Conservation (phyloP, 2,329 filamentous ascomycete genomes). For the Stenocarpella maydis region DNA sequence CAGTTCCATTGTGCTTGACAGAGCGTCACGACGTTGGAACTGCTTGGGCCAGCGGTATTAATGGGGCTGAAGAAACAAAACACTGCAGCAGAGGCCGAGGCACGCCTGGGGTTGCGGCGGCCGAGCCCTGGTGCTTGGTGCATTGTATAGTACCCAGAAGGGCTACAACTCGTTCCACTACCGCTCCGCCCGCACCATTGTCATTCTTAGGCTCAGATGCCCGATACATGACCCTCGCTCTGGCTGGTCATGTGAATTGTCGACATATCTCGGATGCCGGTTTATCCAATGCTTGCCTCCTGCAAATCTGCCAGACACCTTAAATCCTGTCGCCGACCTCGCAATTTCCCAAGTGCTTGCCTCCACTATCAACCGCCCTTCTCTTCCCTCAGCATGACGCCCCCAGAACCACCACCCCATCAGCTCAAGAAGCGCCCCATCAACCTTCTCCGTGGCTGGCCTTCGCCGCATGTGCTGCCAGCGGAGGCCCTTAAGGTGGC, state of each 20-base stretch:
- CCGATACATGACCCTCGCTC: background rate
- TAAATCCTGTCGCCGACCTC: background rate
- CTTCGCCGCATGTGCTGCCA: slow-evolving; percentile 69
- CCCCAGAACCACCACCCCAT: slow-evolving; percentile 24
- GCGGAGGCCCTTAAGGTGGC: slow-evolving; percentile 67
- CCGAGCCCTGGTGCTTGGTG: background rate
- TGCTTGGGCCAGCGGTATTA: too few species aligned
- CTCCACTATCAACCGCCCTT: background rate
- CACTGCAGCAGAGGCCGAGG: too few species aligned
- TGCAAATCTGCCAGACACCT: background rate
- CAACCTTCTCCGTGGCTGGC: slow-evolving; percentile 76
- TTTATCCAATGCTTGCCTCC: background rate
- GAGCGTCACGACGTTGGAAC: background rate
- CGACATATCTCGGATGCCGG: background rate
- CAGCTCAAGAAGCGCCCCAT: slow-evolving; percentile 53
- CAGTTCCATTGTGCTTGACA: too few species aligned
- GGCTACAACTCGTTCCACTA: background rate
- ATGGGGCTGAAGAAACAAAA: background rate
- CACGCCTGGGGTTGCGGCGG: background rate
- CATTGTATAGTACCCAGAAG: background rate
- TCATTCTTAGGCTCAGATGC: background rate
- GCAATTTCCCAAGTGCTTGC: background rate
- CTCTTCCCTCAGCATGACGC: slow-evolving; percentile 29
- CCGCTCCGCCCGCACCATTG: background rate
- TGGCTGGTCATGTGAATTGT: background rate